These are phyloP conservation scores for Penicillium sp. DNA, from an alignment of 2,329 filamentous ascomycete genomes.

Conservation along the genomic window DNA sequence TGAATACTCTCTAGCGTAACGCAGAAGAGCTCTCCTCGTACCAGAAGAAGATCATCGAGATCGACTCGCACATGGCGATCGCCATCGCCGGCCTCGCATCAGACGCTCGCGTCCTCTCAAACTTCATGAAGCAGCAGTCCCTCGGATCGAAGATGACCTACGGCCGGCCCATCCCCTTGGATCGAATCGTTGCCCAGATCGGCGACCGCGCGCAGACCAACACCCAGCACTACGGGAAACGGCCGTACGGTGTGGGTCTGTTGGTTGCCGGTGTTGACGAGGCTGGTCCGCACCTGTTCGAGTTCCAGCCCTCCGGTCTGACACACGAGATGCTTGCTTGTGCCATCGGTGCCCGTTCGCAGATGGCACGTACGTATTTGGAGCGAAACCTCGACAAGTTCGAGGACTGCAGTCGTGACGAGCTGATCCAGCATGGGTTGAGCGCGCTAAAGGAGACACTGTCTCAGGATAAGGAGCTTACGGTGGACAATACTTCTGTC, in stretches of 20 bases:
- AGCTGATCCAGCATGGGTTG: constrained; percentile 86
- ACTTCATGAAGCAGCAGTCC: constrained; percentile 99
- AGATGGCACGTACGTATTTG: constrained; percentile 97
- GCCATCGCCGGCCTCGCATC: constrained; percentile 96
- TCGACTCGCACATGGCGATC: constrained; percentile 93
- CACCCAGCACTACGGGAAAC: constrained; percentile 95
- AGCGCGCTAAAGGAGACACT: constrained; percentile 91
- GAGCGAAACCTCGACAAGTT: constrained; percentile 89
- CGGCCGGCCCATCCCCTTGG: constrained; percentile 86
- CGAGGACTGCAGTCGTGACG: constrained; percentile 70
- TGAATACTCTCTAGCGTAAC: constrained; percentile 66
- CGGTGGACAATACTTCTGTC: constrained; percentile 92
- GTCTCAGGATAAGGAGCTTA: constrained; percentile 95
- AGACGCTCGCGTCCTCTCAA: constrained; percentile 96
- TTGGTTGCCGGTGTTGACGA: constrained; percentile 93
- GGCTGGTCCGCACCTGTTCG: constrained; percentile 90
- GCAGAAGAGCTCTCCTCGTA: constrained; percentile 99
- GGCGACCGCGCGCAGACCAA: constrained; percentile 96
- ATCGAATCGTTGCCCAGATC: constrained; percentile 85
- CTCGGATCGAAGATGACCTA: constrained; percentile 94
- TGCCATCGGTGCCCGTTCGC: constrained; percentile 90
- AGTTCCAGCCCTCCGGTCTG: constrained; percentile 95
- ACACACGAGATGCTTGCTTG: constrained; percentile 97
- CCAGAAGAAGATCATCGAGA: constrained; percentile 97
- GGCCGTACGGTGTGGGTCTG: constrained; percentile 92